Conservation (phyloP, 1,284 basidiomycete genomes). For the Ustilago sp. region DNA sequence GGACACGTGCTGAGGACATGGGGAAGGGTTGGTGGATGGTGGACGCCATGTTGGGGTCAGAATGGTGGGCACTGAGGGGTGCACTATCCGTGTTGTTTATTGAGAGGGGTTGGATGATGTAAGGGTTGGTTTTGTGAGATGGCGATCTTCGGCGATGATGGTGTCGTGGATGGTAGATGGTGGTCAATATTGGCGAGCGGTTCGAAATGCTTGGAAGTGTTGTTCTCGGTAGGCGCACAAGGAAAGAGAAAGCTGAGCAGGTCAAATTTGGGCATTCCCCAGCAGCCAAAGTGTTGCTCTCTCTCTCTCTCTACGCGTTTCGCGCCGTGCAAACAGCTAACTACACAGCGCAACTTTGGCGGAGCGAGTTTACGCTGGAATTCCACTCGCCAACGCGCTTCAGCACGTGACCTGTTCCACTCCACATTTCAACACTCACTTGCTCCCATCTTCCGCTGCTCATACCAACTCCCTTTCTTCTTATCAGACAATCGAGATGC, state of each 20-base stretch:
- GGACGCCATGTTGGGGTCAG: constrained; percentile 32
- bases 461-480: neutral
- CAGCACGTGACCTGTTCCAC: constrained; percentile 31
- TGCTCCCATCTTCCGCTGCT: neutral
- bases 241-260: neutral
- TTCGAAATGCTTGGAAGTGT: constrained; percentile 15
- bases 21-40: constrained; percentile 36
- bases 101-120: neutral
- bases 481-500: neutral
- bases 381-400: constrained; percentile 8
- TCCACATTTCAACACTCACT: constrained; percentile 23
- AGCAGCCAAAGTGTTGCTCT: constrained; percentile 34
- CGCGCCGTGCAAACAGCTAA: constrained; percentile 15
- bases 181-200: neutral
- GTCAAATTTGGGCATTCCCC: too few species aligned
- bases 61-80: neutral
- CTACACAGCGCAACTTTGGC: neutral
- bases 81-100: neutral
- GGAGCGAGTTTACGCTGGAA: constrained; percentile 17
- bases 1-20: constrained; percentile 44
- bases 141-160: neutral
- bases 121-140: neutral
- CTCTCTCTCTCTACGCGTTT: constrained; percentile 27
- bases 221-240: constrained; percentile 19
- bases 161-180: constrained; percentile 4